Evolutionary conservation across 768 basidiomycete genomes (phyloP), one percentile per base, ranked within the genome.

Genomic region (Serendipita vermifera): DNA sequence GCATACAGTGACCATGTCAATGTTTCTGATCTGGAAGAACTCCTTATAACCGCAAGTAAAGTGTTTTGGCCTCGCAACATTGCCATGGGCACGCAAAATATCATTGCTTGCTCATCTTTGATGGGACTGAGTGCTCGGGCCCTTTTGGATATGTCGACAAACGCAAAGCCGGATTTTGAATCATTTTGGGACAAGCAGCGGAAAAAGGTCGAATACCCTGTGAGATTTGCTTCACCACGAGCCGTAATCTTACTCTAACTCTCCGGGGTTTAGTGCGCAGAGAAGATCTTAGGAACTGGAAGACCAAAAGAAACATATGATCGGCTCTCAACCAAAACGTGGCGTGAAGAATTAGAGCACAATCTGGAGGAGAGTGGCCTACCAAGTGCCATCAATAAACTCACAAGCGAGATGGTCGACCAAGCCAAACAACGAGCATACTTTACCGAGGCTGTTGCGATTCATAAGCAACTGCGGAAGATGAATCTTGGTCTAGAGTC

Each of bases 81-180:
- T 22, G 26, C 5, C n/a, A 31, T 15, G 32, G 22, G 4, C n/a
- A 7, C 46, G 46, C 13, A 11, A 11, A 15, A 15, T 22, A 51
- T 51, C 22, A 51, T 51, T 20, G 24, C 15, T 7, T 51, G 46
- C 46, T 51, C 46, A n/a, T 51, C 46, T 22, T 29, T 51, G 15
- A 51, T 51, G 46, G 46, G 46, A 15, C 15, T 51, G 9, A 51
- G 46, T n/a, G 46, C 46, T 4, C 11, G 24, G 17, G 24, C 46
- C 11, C 24, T 51, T 20, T 29, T 51, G 15, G 46, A n/a, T 31
- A 24, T 51, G 46, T 51, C 46, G 11, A 15, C 5, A 31, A 15
- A 51, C n/a, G 5, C 9, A n/a, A 51, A 51, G 46, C 46, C 46
- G 17, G 5, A 26, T 1, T 1, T 51, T 26, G 27, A 7, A 11